Evolutionary conservation across 257 asterid species (phyloP).

Genomic region (Datura wrightii): DNA sequence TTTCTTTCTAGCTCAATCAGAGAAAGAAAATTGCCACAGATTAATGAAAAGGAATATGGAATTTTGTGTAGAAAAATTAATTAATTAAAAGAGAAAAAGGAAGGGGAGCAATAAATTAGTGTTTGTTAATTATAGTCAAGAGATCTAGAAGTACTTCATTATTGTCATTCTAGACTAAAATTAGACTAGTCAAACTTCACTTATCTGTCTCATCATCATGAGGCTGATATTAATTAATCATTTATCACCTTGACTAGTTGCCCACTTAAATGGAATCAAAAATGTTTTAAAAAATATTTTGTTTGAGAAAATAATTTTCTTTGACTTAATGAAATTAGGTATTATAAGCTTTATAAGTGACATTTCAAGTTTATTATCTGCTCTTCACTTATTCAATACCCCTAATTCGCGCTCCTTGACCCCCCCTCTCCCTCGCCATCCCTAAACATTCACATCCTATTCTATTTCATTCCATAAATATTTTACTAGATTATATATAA

Average conservation of each 20-base stretch:
- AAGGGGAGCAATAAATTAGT: background rate
- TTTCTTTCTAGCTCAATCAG: background rate
- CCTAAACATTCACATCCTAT: too few relatives aligned
- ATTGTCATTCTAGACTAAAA: background rate
- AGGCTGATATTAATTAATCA: background rate
- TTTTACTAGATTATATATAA: background rate
- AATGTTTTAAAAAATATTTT: background rate
- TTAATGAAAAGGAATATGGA: background rate
- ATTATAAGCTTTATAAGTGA: background rate
- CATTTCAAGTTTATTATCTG: background rate
- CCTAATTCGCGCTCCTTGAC: too few relatives aligned
- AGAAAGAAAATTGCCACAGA: background rate
- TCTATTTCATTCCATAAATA: too few relatives aligned
- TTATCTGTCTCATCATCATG: slow-evolving; percentile 27
- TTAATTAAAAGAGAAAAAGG: background rate
- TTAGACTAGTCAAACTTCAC: slow-evolving; percentile 29
- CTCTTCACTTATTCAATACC: rapidly evolving
- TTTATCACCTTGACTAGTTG: background rate
- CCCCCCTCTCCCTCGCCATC: background rate
- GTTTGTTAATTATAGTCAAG: background rate
- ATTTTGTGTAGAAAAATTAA: background rate
- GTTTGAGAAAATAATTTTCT: background rate
- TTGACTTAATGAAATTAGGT: background rate
- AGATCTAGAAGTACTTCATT: slow-evolving; percentile 10
- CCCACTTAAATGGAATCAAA: background rate